Conservation (phyloP, 192 early-diverging fungal genomes). For the Linnemannia exigua region DNA sequence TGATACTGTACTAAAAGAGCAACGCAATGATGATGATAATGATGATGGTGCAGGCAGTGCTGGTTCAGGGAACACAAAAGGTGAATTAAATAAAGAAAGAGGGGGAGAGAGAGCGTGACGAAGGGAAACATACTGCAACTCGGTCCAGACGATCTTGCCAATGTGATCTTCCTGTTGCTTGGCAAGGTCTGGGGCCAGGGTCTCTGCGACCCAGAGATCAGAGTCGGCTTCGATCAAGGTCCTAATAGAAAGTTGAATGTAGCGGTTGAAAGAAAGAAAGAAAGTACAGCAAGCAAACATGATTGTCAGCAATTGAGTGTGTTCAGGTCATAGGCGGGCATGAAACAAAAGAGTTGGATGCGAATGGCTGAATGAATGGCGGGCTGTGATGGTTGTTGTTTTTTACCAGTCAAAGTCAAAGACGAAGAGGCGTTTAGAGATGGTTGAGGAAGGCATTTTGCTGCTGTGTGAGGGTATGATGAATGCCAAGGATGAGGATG, state of each 20-base stretch:
- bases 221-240: conserved; percentile 74
- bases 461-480: background rate
- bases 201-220: conserved; percentile 63
- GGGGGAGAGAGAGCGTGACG: background rate
- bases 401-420: conserved; percentile 84
- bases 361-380: too few species aligned
- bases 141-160: conserved; percentile 69
- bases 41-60: too few species aligned
- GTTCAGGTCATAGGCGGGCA: too few species aligned
- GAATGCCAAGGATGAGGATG: background rate
- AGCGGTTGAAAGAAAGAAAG: background rate
- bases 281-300: background rate
- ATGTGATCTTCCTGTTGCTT: conserved; percentile 39
- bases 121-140: conserved; percentile 65
- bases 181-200: conserved; percentile 51
- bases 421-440: conserved; percentile 61
- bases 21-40: background rate
- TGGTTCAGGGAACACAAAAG: background rate
- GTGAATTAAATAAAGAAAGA: background rate
- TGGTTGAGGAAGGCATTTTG: conserved; percentile 29
- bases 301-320: background rate
- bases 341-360: background rate
- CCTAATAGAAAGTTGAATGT: conserved; percentile 48
- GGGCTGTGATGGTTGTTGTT: too few species aligned
- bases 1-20: background rate